A percentile compares a stretch with the other conserved stretches of the same genome.
Evolutionary conservation across 192 early-diverging fungal species (phyloP).

Genomic region (Paraglomus brasilianum): DNA sequence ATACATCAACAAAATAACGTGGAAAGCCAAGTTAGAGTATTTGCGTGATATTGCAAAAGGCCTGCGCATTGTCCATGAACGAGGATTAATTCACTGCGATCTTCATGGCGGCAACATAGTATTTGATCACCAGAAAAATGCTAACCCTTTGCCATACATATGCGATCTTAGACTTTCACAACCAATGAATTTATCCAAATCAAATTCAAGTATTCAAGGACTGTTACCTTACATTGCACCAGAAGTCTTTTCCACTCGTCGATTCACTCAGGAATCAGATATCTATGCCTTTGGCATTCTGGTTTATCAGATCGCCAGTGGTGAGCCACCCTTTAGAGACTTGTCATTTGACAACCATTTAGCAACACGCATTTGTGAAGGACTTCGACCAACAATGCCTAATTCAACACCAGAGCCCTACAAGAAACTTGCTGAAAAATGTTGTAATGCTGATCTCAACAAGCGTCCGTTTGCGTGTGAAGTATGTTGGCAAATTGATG

Average conservation of each 20-base stretch:
- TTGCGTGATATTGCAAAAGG: conserved; percentile 1
- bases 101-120: conserved; percentile 8
- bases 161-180: too few relatives aligned
- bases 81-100: conserved; percentile 4
- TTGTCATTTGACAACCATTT: background rate
- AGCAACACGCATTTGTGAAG: background rate
- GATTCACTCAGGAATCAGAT: background rate
- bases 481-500: too few relatives aligned
- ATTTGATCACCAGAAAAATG: too few relatives aligned
- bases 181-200: too few relatives aligned
- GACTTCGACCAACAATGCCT: background rate
- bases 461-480: too few relatives aligned
- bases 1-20: background rate
- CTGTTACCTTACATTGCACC: conserved; percentile 22
- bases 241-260: background rate
- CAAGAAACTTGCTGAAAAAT: too few relatives aligned
- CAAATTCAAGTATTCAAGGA: background rate
- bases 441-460: too few relatives aligned
- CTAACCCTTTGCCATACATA: too few relatives aligned
- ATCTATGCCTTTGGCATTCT: conserved; percentile 14
- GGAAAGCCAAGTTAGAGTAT: background rate
- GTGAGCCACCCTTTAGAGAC: conserved; percentile 3
- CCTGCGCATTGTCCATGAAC: background rate
- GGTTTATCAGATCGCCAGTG: conserved; percentile 5
- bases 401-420: too few relatives aligned